phyloP scores from a whole-genome alignment of 768 basidiomycete species.

The Trichaptum fuscoviolaceum region DNA sequence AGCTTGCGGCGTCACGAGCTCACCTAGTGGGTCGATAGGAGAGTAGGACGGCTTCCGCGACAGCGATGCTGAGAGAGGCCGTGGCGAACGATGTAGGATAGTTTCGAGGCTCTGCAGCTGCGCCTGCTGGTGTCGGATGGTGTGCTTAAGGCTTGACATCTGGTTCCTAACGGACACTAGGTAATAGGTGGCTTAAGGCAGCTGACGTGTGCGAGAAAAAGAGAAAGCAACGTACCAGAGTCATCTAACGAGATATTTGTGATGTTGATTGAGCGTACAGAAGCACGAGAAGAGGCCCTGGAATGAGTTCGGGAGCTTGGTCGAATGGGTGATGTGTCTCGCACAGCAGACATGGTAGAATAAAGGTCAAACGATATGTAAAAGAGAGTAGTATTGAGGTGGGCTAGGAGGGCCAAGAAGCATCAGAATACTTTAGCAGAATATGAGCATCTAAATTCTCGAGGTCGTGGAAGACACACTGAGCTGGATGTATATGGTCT shows the following conservation, averaged over 20 bases:
- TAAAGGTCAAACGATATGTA: neutral
- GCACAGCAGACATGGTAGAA: neutral
- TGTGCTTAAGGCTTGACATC: constrained; percentile 76
- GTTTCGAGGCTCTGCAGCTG: constrained; percentile 68
- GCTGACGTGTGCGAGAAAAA: constrained; percentile 17
- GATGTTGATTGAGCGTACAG: constrained; percentile 42
- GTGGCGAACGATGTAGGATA: constrained; percentile 59
- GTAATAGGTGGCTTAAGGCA: constrained; percentile 16
- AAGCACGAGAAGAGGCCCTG: constrained; percentile 46
- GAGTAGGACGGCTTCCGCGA: constrained; percentile 35
- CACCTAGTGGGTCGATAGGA: constrained; percentile 27
- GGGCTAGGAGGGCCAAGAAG: neutral
- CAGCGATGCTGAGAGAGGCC: constrained; percentile 41
- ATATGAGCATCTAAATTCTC: neutral
- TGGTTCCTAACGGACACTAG: constrained; percentile 73
- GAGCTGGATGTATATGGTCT: too few species aligned
- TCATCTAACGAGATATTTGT: constrained; percentile 58
- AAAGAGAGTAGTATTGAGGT: neutral
- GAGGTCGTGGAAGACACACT: neutral
- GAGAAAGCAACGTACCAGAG: constrained; percentile 46
- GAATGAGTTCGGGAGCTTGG: constrained; percentile 30
- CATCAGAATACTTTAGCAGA: neutral
- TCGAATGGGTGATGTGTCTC: neutral
- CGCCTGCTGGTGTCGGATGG: constrained; percentile 79
- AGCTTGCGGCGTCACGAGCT: constrained; percentile 27